These are phyloP conservation scores for Fraxinus latifolia DNA, from an alignment of 305 asterid genomes.

Conservation along the genomic window DNA sequence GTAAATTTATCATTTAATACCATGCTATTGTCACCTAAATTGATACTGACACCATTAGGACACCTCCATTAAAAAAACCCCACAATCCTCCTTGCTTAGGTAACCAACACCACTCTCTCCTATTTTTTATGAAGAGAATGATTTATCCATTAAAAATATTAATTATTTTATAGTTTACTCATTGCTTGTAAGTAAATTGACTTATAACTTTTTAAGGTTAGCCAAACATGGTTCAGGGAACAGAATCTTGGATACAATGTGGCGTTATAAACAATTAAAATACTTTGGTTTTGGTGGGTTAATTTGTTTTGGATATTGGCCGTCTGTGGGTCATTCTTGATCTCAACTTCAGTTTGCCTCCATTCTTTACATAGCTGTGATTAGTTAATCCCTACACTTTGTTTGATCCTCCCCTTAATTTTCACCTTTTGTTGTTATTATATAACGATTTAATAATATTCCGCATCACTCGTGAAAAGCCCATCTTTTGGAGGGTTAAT, in stretches of 20 bases:
- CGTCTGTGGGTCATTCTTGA: background rate
- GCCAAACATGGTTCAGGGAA: background rate
- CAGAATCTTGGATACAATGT: background rate
- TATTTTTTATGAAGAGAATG: background rate
- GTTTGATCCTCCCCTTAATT: conserved; percentile 28
- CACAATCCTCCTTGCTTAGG: background rate
- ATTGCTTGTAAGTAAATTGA: background rate
- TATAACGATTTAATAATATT: background rate
- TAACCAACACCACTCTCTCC: background rate
- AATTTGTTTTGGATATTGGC: background rate
- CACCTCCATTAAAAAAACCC: background rate
- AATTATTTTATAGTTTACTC: background rate
- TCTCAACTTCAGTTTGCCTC: background rate
- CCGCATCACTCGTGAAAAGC: background rate
- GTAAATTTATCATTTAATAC: no score
- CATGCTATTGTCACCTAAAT: background rate
- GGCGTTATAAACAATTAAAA: background rate
- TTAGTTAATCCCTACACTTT: background rate
- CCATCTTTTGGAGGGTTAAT: no score
- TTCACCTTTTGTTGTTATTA: background rate
- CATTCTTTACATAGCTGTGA: background rate
- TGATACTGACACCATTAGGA: background rate
- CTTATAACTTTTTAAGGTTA: background rate
- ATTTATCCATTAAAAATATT: background rate
- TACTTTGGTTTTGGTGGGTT: background rate